These are phyloP conservation scores for Ophiostoma ulmi DNA, from an alignment of 2,329 filamentous ascomycete genomes.

Conservation along the genomic window DNA sequence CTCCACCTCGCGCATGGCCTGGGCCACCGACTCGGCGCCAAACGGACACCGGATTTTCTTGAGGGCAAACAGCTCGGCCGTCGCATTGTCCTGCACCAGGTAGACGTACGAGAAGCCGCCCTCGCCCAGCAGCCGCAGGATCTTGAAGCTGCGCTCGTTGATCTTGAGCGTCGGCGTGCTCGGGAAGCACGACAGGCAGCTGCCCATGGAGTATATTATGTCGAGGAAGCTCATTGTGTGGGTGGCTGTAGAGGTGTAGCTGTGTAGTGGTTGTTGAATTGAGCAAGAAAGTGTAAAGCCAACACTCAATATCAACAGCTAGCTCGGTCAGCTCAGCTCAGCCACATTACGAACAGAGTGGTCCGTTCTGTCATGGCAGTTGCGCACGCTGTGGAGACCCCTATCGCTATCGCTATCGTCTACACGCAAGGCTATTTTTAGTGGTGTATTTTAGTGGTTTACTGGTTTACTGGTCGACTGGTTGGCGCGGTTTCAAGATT, in stretches of 20 bases:
- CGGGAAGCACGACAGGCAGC: conserved; percentile 95
- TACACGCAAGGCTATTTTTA: conserved; percentile 2
- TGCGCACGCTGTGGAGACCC: neutral
- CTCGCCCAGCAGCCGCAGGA: conserved; percentile 88
- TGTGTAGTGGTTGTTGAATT: neutral
- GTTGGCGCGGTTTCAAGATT: neutral
- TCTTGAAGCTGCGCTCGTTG: conserved; percentile 92
- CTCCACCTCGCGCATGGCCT: conserved; percentile 94
- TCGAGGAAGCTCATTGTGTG: conserved; percentile 54
- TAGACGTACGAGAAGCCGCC: conserved; percentile 99
- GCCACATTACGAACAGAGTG: conserved; percentile 12
- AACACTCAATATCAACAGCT: neutral
- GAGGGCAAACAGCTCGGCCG: conserved; percentile 80
- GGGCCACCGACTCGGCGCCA: conserved; percentile 89
- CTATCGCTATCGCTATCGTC: neutral
- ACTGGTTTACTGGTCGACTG: no score
- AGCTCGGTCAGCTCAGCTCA: neutral
- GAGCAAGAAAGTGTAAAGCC: neutral
- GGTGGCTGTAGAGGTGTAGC: neutral
- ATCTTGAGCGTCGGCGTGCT: conserved; percentile 91
- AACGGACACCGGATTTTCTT: conserved; percentile 99
- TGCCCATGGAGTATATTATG: conserved; percentile 83
- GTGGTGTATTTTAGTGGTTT: neutral
- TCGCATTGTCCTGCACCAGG: conserved; percentile 85
- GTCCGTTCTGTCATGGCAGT: neutral